Percentiles rank a stretch among this genome's conserved stretches.
Evolutionary conservation across 2,329 filamentous ascomycete genomes (phyloP).

Genomic region (Dryadomyces sulphureus): DNA sequence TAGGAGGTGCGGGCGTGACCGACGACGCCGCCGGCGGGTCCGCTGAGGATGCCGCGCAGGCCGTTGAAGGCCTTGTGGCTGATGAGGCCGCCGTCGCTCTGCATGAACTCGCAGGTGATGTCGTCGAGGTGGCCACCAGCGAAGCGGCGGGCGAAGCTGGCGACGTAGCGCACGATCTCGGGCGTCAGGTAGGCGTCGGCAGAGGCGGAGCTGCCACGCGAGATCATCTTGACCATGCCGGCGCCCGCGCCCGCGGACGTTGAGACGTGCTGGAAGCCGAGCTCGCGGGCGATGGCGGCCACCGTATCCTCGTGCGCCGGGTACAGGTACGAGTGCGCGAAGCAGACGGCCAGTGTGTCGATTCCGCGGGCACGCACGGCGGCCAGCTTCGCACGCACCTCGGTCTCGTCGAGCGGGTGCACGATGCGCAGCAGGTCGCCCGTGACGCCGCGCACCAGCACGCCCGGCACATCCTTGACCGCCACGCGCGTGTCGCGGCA

Average conservation of each 20-base stretch:
- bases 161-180: conserved; percentile 55
- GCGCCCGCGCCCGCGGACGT: conserved; percentile 36
- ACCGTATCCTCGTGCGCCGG: conserved; percentile 9
- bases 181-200: conserved; percentile 61
- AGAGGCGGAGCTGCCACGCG: conserved; percentile 53
- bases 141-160: conserved; percentile 31
- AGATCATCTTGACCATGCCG: conserved; percentile 54
- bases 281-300: conserved; percentile 3
- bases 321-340: conserved; percentile 9
- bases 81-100: conserved; percentile 36
- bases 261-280: conserved; percentile 3
- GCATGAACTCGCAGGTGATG: conserved; percentile 46
- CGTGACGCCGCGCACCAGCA: conserved; percentile 46
- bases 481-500: conserved; percentile 18
- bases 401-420: conserved; percentile 36
- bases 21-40: conserved; percentile 43
- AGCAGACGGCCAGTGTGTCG: conserved; percentile 20
- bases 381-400: conserved; percentile 42
- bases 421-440: conserved; percentile 56
- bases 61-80: conserved; percentile 8
- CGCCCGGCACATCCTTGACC: conserved; percentile 16
- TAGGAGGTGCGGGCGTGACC: conserved; percentile 55
- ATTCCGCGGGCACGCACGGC: conserved; percentile 46
- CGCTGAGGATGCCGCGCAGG: conserved; percentile 32
- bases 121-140: conserved; percentile 28